A percentile compares a stretch with the other conserved stretches of the same genome.
Evolutionary conservation across 768 basidiomycete species (phyloP).

Genomic region (Boletus insuetus): DNA sequence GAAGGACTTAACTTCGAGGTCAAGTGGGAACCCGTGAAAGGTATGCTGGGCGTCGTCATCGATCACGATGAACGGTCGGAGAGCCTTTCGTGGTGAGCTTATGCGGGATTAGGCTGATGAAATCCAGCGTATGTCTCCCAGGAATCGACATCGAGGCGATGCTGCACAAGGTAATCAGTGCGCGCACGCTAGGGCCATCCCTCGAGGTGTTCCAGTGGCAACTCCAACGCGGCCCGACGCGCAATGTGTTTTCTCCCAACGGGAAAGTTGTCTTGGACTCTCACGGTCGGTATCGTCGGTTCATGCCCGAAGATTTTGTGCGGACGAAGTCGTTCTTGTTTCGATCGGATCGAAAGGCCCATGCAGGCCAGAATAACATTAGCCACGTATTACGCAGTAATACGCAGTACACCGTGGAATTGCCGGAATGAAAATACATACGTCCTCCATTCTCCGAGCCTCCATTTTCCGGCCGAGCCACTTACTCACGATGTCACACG

Average conservation of each 20-base stretch:
- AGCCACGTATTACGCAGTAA: too few species aligned
- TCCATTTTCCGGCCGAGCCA: too few species aligned
- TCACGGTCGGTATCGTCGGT: conserved; percentile 45
- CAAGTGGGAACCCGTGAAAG: conserved; percentile 72
- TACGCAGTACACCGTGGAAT: too few species aligned
- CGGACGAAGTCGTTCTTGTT: conserved; percentile 72
- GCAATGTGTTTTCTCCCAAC: conserved; percentile 57
- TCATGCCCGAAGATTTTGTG: conserved; percentile 45
- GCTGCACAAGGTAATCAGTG: conserved; percentile 57
- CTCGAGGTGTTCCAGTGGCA: conserved; percentile 54
- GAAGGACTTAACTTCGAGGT: conserved; percentile 69
- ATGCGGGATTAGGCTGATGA: background rate
- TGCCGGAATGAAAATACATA: too few species aligned
- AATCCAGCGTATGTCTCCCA: conserved; percentile 18
- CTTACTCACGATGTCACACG: too few species aligned
- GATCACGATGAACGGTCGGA: conserved; percentile 45
- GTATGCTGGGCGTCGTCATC: conserved; percentile 61
- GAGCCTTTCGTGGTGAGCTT: conserved; percentile 57
- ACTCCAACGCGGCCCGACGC: conserved; percentile 49
- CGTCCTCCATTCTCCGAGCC: too few species aligned
- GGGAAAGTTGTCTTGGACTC: conserved; percentile 55
- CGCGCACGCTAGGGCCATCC: conserved; percentile 63
- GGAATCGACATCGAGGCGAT: conserved; percentile 79
- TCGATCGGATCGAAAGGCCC: conserved; percentile 45
- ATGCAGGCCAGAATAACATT: too few species aligned